Evolutionary conservation across 257 asterid species (phyloP), one percentile per base, ranked within the genome.

Genomic region (Jasminum sambac): DNA sequence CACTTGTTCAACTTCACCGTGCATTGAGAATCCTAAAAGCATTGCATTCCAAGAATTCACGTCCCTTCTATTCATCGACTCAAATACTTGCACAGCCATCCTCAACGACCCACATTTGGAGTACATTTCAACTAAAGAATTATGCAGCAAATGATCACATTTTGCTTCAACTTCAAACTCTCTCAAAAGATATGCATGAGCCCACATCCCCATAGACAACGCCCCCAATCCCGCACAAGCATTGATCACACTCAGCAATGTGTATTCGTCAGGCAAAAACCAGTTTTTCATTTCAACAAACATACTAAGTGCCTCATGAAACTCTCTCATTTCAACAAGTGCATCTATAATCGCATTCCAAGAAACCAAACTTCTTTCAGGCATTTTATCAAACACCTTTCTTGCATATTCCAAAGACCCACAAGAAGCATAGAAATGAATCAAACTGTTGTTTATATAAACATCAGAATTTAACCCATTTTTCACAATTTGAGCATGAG

Each of bases 221-320:
- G 91, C 88, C n/a, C 95, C 91, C 39, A 86, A 77, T 64, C 92
- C 86, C 58, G 91, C 84, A 72, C 95, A 89, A 76, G 96, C 96
- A 59, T 80, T 80, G n/a, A 89, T 78, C 39, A 79, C 76, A 67
- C 97, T 91, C 72, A 87, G 96, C 74, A 91, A 25, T 0, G 97
- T 89, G 80, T 87, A 91, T 4, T 90, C 96, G 75, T 89, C 97
- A 0, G 95, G 88, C 38, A 83, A 84, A 80, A 80, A 87, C 59
- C 71, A 61, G 21, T 44, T 50, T 58, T 68, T 78, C 96, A 87
- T 87, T 84, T 82, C 85, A 16, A 57, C 63, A 72, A 86, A 87
- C 84, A 75, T 63, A 67, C 68, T 72, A 85, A 91, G 77, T 1
- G 89, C 84, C 58, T 82, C 83, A 13, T 80, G 85, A 77, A 83